Evolutionary conservation across 1,139 yeast genomes (phyloP).

Genomic region (Pichia inconspicua): DNA sequence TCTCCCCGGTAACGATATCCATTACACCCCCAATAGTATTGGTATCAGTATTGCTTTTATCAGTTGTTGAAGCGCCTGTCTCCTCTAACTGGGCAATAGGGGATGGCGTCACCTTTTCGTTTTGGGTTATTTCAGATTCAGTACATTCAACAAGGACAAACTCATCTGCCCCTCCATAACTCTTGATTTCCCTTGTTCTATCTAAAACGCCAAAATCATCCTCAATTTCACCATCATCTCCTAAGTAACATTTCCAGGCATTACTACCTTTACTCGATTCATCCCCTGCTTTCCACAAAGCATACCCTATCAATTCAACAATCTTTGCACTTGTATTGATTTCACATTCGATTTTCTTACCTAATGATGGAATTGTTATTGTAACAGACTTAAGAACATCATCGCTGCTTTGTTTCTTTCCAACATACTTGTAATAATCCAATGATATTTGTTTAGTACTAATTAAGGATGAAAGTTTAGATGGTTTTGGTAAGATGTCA

Average conservation of each 20-base stretch:
- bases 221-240: constrained; percentile 75
- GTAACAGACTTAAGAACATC: constrained; percentile 24
- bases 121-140: constrained; percentile 29
- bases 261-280: constrained; percentile 42
- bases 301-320: constrained; percentile 58
- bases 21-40: not conserved
- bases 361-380: constrained; percentile 29
- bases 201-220: constrained; percentile 64
- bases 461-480: constrained; percentile 37
- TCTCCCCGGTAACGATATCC: not conserved
- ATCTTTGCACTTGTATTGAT: constrained; percentile 40
- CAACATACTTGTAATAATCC: constrained; percentile 46
- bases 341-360: constrained; percentile 17
- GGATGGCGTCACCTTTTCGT: constrained; percentile 44
- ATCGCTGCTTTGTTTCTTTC: constrained; percentile 21
- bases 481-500: not conserved
- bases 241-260: constrained; percentile 60
- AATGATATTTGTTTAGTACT: constrained; percentile 42
- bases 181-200: constrained; percentile 43
- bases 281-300: constrained; percentile 32
- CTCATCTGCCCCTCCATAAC: constrained; percentile 57
- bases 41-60: not conserved
- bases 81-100: constrained; percentile 28
- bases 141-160: constrained; percentile 49
- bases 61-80: not conserved